Base-by-base conservation (phyloP, 768 basidiomycete genomes). In the Lentinula raphanica region DNA sequence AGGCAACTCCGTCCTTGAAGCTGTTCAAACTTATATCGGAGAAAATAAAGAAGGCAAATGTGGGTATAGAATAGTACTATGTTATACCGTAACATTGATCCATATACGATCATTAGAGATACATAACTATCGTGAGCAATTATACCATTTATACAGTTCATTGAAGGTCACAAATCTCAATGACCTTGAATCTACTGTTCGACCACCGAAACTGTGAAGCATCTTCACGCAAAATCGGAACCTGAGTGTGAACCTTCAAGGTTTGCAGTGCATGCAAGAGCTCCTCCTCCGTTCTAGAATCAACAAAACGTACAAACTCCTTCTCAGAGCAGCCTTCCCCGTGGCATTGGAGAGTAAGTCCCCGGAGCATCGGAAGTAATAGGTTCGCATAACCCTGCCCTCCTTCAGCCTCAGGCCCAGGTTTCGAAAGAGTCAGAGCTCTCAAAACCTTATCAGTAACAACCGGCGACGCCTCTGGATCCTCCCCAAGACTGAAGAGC, bases 1-100 rank as follows among this genome's bases (percentile, higher is more conserved):
- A 75, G 65, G 71, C 70, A 63, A 96, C 94, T 29, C 72, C 85
- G 12, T 88, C 91, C 2, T 82, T 82, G 40, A 79, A 77, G 68
- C 68, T 94, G 21, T 94, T 96, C 71, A 68, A 72, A 62, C 71
- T 67, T 13, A 87, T 96, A 57, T 74, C 80, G 28, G 74, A 57
- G 35, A 57, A 49, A 21, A 35, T 35, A 9, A 23, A 35, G 3
- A 6, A 13, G 3, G 13, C 38, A 2, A 39, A n/a, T 57, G 31
- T n/a, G 19, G 19, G n/a, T n/a, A n/a, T 38, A 11, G 54, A 28
- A n/a, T 19, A 29, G 23, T 48, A 35, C 32, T 35, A 35, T 35
- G 8, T 35, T 35, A 35, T 13, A 35, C 6, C 32, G 13, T 35
- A 8, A 13, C 5, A 35, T 32, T 35, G 32, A 35, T 0, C 8